These are phyloP conservation scores for Cyanophora paradoxa DNA, from an alignment of 78 protist genomes.

Conservation along the genomic window DNA sequence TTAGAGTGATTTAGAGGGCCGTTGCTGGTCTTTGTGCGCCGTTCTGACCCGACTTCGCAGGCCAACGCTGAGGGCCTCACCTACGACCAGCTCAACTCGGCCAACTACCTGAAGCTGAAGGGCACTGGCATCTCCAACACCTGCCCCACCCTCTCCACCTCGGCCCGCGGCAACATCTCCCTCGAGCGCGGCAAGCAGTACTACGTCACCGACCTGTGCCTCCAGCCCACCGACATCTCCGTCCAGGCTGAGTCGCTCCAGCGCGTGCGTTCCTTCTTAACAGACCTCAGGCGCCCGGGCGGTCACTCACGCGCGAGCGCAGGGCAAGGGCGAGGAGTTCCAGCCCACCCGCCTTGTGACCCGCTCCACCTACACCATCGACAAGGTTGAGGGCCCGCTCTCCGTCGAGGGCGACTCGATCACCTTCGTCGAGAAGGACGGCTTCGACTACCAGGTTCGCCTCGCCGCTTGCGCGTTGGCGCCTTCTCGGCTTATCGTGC, in stretches of 20 bases:
- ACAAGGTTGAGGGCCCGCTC: constrained; percentile 22
- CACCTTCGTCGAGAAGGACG: constrained; percentile 33
- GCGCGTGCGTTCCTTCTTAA: too few relatives aligned
- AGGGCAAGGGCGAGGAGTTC: constrained; percentile 10
- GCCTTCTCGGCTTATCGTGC: too few relatives aligned
- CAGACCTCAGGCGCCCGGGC: too few relatives aligned
- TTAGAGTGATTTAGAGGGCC: too few relatives aligned
- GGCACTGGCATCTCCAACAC: constrained; percentile 43
- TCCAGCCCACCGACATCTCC: constrained; percentile 12
- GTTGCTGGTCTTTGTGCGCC: too few relatives aligned
- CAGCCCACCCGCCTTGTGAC: constrained; percentile 20
- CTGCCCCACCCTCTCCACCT: constrained; percentile 11
- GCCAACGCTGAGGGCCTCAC: constrained; percentile 10
- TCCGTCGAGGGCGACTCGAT: constrained; percentile 10
- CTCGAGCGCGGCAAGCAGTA: not conserved
- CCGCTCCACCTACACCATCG: constrained; percentile 36
- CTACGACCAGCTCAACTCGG: not conserved
- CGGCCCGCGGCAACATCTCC: not conserved
- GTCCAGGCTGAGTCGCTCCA: not conserved
- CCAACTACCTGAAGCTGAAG: constrained; percentile 32
- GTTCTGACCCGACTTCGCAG: too few relatives aligned
- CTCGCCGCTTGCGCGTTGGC: too few relatives aligned
- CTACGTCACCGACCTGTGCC: constrained; percentile 9
- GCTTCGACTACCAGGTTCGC: constrained; percentile 43
- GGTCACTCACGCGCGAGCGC: too few relatives aligned